Evolutionary conservation across 192 early-diverging fungal species (phyloP).

Genomic region (Powellomyces hirtus): DNA sequence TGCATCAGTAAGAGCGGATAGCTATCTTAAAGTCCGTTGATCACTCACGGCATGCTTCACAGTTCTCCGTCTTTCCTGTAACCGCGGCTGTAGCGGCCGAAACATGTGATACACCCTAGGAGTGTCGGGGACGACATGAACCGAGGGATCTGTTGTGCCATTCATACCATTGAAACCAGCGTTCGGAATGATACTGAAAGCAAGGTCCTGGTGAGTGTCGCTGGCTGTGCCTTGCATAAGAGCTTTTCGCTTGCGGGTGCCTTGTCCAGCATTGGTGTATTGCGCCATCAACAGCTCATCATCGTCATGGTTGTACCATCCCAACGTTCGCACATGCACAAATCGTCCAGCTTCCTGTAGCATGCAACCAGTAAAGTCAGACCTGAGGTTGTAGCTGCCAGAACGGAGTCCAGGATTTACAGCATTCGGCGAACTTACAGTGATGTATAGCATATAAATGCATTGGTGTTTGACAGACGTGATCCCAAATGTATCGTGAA

Average conservation of each 20-base stretch:
- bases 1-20: not conserved
- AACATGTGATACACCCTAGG: not conserved
- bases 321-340: conserved; percentile 55
- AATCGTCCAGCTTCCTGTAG: conserved; percentile 54
- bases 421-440: conserved; percentile 46
- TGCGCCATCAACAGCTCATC: conserved; percentile 55
- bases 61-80: not conserved
- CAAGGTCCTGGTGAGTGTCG: no score
- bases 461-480: conserved; percentile 70
- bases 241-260: conserved; percentile 21
- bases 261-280: conserved; percentile 44
- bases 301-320: conserved; percentile 64
- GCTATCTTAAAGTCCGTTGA: not conserved
- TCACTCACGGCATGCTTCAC: not conserved
- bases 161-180: no score
- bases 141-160: not conserved
- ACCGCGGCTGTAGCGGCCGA: not conserved
- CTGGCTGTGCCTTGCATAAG: no score
- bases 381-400: not conserved
- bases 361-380: not conserved
- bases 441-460: conserved; percentile 63
- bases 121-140: not conserved
- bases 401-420: not conserved
- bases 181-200: no score
- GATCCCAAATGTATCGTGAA: conserved; percentile 58